A percentile compares a stretch with the other conserved stretches of the same genome.
Conservation (phyloP, 176 grass and related monocot species). For the Pontederia paniculata region DNA sequence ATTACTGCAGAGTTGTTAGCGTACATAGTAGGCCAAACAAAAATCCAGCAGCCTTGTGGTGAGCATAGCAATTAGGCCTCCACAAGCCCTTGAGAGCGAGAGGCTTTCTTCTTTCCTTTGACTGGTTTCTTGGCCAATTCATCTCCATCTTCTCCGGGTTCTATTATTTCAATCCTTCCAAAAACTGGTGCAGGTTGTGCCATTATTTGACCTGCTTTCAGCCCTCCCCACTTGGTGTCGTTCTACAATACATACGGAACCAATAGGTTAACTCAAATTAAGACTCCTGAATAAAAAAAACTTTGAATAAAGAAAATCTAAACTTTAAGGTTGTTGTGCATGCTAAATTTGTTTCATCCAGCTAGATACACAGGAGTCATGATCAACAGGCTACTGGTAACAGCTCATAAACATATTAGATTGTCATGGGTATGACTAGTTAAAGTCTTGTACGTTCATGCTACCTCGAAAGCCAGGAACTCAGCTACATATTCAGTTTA, state of each 20-base stretch:
- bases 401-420: too few species aligned
- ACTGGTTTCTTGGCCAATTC: constrained; percentile 30
- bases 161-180: constrained; percentile 47
- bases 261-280: not conserved
- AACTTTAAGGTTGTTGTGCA: not conserved
- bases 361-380: too few species aligned
- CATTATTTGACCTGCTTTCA: constrained; percentile 67
- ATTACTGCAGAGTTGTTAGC: too few species aligned
- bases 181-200: constrained; percentile 70
- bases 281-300: not conserved
- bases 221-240: constrained; percentile 79
- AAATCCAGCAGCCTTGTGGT: not conserved
- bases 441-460: too few species aligned
- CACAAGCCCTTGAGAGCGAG: constrained; percentile 46
- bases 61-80: constrained; percentile 36
- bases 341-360: too few species aligned
- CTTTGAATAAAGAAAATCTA: not conserved
- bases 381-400: too few species aligned
- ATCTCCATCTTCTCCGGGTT: constrained; percentile 23
- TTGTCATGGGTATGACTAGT: too few species aligned
- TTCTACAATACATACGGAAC: constrained; percentile 40
- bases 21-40: too few species aligned
- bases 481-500: not conserved
- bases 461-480: not conserved
- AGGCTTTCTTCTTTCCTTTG: constrained; percentile 53